Evolutionary conservation across 768 basidiomycete genomes (phyloP).

Genomic region (Amanita fuliginea): DNA sequence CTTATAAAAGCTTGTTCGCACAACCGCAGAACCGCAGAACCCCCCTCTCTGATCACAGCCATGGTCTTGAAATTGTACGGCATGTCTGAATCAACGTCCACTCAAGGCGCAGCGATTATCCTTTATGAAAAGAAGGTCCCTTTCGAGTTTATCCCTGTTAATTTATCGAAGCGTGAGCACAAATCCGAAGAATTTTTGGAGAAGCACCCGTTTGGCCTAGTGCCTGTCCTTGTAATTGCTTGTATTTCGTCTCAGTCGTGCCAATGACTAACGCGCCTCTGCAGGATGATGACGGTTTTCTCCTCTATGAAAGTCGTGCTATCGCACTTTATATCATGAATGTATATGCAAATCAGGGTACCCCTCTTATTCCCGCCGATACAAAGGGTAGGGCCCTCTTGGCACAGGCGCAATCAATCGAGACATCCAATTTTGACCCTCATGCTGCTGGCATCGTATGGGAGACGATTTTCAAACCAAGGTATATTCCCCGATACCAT

Average conservation of each 20-base stretch:
- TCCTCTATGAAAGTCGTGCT: constrained; percentile 52
- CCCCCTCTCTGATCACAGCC: constrained; percentile 9
- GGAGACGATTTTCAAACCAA: constrained; percentile 39
- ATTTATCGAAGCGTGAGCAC: constrained; percentile 27
- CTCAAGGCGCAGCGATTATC: constrained; percentile 29
- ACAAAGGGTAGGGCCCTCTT: constrained; percentile 29
- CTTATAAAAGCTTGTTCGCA: background rate
- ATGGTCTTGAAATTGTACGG: constrained; percentile 40
- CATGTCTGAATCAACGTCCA: constrained; percentile 29
- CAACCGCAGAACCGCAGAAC: background rate
- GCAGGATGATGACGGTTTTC: constrained; percentile 53
- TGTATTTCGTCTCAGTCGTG: background rate
- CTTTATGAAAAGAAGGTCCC: constrained; percentile 37
- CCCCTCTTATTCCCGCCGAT: constrained; percentile 35
- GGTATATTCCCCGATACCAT: constrained; percentile 19
- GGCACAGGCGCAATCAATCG: constrained; percentile 42
- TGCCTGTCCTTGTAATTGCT: constrained; percentile 14
- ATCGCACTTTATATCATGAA: constrained; percentile 47
- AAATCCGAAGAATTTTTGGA: constrained; percentile 23
- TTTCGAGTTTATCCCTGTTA: constrained; percentile 30
- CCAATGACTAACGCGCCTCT: background rate
- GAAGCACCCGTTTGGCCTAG: constrained; percentile 43
- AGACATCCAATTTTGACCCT: constrained; percentile 42
- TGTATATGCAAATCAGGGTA: constrained; percentile 43
- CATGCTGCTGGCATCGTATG: constrained; percentile 26